These are phyloP conservation scores for Dendrostoma leiphaemia DNA, from an alignment of 2,329 filamentous ascomycete species.

Conservation along the genomic window DNA sequence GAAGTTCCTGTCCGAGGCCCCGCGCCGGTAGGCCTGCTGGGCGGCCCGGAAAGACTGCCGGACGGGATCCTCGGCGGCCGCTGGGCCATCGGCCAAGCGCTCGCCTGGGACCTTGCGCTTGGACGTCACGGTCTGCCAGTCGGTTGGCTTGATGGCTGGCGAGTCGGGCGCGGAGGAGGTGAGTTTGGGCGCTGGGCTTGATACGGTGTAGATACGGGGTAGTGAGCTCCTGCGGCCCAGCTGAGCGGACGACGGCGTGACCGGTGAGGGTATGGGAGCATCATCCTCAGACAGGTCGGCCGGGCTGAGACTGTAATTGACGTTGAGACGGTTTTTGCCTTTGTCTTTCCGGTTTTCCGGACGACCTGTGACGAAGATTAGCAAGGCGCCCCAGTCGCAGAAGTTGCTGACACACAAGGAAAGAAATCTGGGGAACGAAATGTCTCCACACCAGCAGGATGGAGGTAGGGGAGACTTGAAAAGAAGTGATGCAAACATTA, in stretches of 20 bases:
- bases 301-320: slow-evolving; percentile 15
- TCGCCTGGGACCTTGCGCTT: slow-evolving; percentile 14
- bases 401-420: too few relatives aligned
- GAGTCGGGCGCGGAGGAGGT: slow-evolving; percentile 25
- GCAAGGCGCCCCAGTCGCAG: too few relatives aligned
- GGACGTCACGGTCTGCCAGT: slow-evolving; percentile 13
- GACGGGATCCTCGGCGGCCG: slow-evolving; percentile 2
- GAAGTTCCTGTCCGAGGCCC: slow-evolving; percentile 70
- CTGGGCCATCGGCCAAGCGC: slow-evolving; percentile 9
- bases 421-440: neutral
- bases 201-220: neutral
- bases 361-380: slow-evolving; percentile 4
- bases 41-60: slow-evolving; percentile 35
- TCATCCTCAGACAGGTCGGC: slow-evolving; percentile 9
- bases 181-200: slow-evolving; percentile 26
- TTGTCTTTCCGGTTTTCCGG: slow-evolving; percentile 5
- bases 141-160: neutral
- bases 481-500: too few relatives aligned
- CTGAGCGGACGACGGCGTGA: neutral
- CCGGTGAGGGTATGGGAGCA: slow-evolving; percentile 5
- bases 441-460: neutral
- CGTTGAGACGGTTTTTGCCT: slow-evolving; percentile 13
- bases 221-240: slow-evolving; percentile 10
- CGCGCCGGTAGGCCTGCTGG: slow-evolving; percentile 40
- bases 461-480: too few relatives aligned